Conservation (phyloP, 768 basidiomycete genomes). For the Psilocybe cyanescens region DNA sequence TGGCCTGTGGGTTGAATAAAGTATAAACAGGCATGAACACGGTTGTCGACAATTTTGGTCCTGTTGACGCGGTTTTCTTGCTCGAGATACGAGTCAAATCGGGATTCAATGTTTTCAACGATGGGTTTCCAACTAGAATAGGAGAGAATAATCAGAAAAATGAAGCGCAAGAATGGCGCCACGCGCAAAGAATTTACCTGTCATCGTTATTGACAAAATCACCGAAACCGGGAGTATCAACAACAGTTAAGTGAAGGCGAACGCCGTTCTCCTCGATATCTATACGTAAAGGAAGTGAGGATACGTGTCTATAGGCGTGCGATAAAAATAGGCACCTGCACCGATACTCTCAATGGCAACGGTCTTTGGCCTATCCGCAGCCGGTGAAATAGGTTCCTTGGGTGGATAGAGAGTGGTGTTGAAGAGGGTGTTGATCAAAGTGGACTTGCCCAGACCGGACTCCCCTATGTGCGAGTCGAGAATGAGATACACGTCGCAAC, state of each 20-base stretch:
- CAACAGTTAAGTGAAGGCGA: slow-evolving; percentile 95
- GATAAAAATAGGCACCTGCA: slow-evolving; percentile 68
- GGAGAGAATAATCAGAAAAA: slow-evolving; percentile 22
- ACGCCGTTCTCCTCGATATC: slow-evolving; percentile 99
- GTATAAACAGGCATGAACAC: slow-evolving; percentile 98
- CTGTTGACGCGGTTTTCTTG: slow-evolving; percentile 99
- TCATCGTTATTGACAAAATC: slow-evolving; percentile 99
- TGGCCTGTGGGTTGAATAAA: slow-evolving; percentile 99
- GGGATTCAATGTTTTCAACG: slow-evolving; percentile 96
- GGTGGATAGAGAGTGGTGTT: slow-evolving; percentile 93
- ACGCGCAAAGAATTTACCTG: slow-evolving; percentile 56
- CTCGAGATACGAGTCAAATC: slow-evolving; percentile 96
- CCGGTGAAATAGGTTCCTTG: slow-evolving; percentile 83
- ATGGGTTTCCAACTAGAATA: slow-evolving; percentile 92
- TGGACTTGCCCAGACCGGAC: slow-evolving; percentile 98
- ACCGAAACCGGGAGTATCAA: slow-evolving; percentile 98
- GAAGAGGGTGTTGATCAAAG: slow-evolving; percentile 98
- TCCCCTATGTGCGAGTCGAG: slow-evolving; percentile 63
- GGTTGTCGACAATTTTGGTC: slow-evolving; percentile 91
- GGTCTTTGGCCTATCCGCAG: slow-evolving; percentile 87
- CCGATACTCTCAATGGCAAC: slow-evolving; percentile 99
- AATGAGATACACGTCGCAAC: slow-evolving; percentile 28
- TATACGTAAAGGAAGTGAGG: slow-evolving; percentile 41
- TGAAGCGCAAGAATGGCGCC: slow-evolving; percentile 13
- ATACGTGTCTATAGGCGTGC: slow-evolving; percentile 26